phyloP scores from a whole-genome alignment of 176 grass and related monocot genomes.

The Cenchrus americanus region DNA sequence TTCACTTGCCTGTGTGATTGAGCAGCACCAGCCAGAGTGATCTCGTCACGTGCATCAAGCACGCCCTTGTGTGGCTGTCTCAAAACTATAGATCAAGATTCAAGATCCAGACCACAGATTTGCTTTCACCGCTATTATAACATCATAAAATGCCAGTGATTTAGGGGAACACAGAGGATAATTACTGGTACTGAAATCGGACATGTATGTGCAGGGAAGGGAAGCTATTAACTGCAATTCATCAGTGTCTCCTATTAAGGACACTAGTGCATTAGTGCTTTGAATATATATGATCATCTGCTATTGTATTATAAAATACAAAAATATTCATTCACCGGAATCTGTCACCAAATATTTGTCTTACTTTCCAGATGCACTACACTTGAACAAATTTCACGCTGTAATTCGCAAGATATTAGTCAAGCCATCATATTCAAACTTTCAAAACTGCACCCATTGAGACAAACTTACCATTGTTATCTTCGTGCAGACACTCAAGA shows the following conservation, averaged over 20 bases:
- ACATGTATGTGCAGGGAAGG: not conserved
- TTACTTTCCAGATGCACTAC: not conserved
- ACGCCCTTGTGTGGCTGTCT: constrained; percentile 45
- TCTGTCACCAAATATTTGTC: constrained; percentile 7
- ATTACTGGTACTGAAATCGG: not conserved
- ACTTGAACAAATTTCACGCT: not conserved
- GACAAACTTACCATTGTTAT: not conserved
- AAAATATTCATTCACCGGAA: not conserved
- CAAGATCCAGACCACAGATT: constrained; percentile 43
- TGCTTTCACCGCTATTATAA: constrained; percentile 10
- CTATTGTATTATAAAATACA: not conserved
- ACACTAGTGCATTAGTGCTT: not conserved
- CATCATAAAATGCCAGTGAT: not conserved
- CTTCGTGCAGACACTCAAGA: constrained; percentile 74
- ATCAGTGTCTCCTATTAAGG: constrained; percentile 25
- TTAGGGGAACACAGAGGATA: not conserved
- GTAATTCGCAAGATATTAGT: not conserved
- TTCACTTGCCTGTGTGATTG: constrained; percentile 42
- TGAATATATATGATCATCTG: not conserved
- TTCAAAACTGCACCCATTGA: not conserved
- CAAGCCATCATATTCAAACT: not conserved
- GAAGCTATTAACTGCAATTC: constrained; percentile 18
- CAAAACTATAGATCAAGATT: constrained; percentile 57
- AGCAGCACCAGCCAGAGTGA: constrained; percentile 26
- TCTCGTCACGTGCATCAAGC: constrained; percentile 47